A percentile compares a stretch with the other conserved stretches of the same genome.
phyloP scores from a whole-genome alignment of 495 filamentous ascomycete species.

The Pseudotulostoma volvatum region DNA sequence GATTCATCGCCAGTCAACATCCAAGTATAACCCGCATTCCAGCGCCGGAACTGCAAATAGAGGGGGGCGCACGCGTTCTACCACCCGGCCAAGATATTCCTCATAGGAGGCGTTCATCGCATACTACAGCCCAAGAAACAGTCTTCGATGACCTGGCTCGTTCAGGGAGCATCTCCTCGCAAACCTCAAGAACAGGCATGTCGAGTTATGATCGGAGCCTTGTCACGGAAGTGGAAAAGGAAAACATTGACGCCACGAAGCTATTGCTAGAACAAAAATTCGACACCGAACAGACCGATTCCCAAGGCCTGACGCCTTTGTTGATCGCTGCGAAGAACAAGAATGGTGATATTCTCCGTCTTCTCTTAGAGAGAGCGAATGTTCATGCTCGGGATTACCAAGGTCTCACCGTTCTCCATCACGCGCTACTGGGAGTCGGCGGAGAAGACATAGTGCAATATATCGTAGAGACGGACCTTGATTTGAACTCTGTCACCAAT shows the following conservation, averaged over 20 bases:
- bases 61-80: background rate
- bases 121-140: background rate
- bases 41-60: background rate
- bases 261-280: background rate
- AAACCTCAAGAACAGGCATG: background rate
- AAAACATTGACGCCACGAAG: background rate
- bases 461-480: background rate
- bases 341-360: background rate
- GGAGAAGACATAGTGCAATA: slow-evolving; percentile 1
- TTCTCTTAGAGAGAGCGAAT: background rate
- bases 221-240: background rate
- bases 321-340: slow-evolving; percentile 4
- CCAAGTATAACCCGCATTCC: too few species aligned
- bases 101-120: background rate
- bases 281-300: slow-evolving; percentile 1
- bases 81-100: background rate
- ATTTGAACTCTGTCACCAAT: background rate
- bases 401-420: slow-evolving; percentile 4
- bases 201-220: background rate
- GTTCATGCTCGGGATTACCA: slow-evolving; percentile 3
- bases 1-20: background rate
- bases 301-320: slow-evolving; percentile 2
- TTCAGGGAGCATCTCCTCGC: background rate
- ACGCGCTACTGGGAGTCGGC: background rate
- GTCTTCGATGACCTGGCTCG: background rate